Evolutionary conservation across 2,329 filamentous ascomycete genomes (phyloP).

Genomic region (Penicillium sp.): DNA sequence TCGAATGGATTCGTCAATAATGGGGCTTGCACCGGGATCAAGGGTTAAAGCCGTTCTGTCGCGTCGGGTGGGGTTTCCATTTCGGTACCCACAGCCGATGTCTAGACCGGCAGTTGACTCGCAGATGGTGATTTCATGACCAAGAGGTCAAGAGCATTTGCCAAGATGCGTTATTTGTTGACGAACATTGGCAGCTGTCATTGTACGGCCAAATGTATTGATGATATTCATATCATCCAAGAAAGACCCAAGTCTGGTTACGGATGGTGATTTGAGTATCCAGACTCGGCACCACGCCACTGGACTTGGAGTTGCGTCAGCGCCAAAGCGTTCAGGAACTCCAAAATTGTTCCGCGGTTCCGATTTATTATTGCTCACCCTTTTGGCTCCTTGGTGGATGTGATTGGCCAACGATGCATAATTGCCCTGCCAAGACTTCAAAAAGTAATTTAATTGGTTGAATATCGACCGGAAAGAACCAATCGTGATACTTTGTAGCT

Average conservation of each 20-base stretch:
- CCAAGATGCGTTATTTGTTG: not conserved
- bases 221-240: not conserved
- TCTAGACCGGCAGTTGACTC: not conserved
- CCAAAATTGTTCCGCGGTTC: not conserved
- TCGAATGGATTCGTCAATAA: not conserved
- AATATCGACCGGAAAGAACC: not conserved
- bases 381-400: not conserved
- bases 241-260: not conserved
- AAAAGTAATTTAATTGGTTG: not conserved
- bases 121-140: not conserved
- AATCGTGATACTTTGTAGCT: slow-evolving; percentile 6
- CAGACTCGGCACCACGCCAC: not conserved
- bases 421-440: slow-evolving; percentile 10
- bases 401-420: slow-evolving; percentile 5
- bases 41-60: not conserved
- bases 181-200: too few species aligned
- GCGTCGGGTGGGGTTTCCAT: not conserved
- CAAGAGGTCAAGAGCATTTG: not conserved
- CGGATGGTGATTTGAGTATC: not conserved
- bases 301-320: not conserved
- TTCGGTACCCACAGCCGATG: not conserved
- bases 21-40: not conserved
- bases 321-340: not conserved
- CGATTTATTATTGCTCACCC: not conserved
- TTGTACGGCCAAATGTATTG: too few species aligned